Conservation (phyloP, 1,284 basidiomycete species). For the Trametes pubescens region DNA sequence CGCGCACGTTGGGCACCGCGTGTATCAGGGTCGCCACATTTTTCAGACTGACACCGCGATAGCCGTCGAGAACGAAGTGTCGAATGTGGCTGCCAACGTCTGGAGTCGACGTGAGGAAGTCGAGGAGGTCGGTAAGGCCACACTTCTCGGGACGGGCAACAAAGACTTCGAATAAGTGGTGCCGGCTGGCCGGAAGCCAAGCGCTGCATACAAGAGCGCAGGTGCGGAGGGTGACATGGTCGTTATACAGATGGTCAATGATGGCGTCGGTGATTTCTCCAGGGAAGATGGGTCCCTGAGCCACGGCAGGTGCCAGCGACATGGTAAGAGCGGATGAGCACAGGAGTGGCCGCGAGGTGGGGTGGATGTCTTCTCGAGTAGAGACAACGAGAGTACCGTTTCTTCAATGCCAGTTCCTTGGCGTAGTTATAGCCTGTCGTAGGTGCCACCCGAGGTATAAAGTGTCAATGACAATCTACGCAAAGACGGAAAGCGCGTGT, state of each 20-base stretch:
- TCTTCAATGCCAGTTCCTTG: no score
- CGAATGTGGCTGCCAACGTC: conserved; percentile 3
- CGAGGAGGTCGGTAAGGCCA: conserved; percentile 6
- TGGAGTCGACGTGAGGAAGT: conserved; percentile 2
- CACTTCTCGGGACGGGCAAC: conserved; percentile 5
- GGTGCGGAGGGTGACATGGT: conserved; percentile 29
- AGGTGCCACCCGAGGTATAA: not conserved
- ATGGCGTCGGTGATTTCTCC: conserved; percentile 39
- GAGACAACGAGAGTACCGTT: no score
- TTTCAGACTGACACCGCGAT: conserved; percentile 7
- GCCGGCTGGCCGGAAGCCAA: conserved; percentile 37
- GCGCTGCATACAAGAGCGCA: conserved; percentile 32
- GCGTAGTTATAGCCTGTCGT: not conserved
- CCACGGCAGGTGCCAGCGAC: not conserved
- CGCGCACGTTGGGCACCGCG: not conserved
- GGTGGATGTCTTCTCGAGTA: no score
- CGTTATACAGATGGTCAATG: conserved; percentile 41
- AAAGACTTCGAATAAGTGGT: conserved; percentile 40
- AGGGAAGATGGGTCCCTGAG: conserved; percentile 23
- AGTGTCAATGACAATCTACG: not conserved
- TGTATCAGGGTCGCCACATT: not conserved
- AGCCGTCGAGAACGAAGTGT: not conserved
- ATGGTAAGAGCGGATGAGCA: not conserved
- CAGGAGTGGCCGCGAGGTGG: not conserved
- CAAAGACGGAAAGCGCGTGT: not conserved